These are phyloP conservation scores for Ogataea ganodermae DNA, from an alignment of 805 yeast genomes.

Conservation along the genomic window DNA sequence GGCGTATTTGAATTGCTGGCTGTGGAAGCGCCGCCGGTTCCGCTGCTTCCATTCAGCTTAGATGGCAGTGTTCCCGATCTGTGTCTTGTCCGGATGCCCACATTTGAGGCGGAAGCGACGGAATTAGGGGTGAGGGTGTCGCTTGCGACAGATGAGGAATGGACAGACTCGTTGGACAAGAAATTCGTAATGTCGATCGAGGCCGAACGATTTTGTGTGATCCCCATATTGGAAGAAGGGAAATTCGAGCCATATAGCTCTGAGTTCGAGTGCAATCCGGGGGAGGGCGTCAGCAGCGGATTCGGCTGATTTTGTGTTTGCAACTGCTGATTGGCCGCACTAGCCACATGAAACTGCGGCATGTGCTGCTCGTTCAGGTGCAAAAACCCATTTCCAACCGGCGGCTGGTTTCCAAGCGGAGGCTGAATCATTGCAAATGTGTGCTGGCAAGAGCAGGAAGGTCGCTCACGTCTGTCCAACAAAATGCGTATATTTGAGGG, in stretches of 20 bases:
- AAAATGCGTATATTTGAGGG: background rate
- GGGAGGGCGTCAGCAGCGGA: constrained; percentile 21
- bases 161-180: constrained; percentile 15
- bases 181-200: constrained; percentile 23
- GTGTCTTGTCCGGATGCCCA: constrained; percentile 55
- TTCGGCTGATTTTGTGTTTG: constrained; percentile 1
- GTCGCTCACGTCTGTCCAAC: constrained; percentile 5
- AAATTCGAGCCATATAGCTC: constrained; percentile 11
- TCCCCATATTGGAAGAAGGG: background rate
- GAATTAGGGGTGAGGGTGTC: constrained; percentile 21
- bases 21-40: constrained; percentile 20
- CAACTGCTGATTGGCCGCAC: background rate
- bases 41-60: constrained; percentile 39
- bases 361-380: background rate
- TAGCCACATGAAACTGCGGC: background rate
- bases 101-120: constrained; percentile 31
- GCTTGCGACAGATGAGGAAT: constrained; percentile 13
- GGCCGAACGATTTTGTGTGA: constrained; percentile 17
- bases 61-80: constrained; percentile 84
- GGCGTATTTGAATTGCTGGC: constrained; percentile 23
- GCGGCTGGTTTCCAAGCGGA: constrained; percentile 6
- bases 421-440: constrained; percentile 7
- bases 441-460: constrained; percentile 3
- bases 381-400: constrained; percentile 2
- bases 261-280: constrained; percentile 14